Evolutionary conservation across 2,329 filamentous ascomycete species (phyloP), one percentile per base, ranked within the genome.

Genomic region (Endocalyx cinctus): DNA sequence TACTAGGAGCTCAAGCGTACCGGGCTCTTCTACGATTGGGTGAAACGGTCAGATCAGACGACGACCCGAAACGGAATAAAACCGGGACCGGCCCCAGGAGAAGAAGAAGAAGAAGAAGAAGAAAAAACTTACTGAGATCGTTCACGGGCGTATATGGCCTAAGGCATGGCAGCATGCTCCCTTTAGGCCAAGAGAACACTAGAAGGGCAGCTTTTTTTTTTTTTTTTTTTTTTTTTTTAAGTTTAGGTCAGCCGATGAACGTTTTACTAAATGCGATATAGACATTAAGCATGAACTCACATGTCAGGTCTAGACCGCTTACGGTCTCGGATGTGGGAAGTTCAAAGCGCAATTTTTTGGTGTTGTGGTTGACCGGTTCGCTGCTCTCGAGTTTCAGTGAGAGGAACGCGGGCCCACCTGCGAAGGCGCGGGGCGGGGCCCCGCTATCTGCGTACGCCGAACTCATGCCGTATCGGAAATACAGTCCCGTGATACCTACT

Each of bases 91-190:
- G n/a, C n/a, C n/a, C n/a, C 32, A 30, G 33, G 12, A 39, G 33
- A 25, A 16, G 11, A 22, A 4, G 10, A 28, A 38, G 19, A 33
- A 28, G 17, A 13, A 17, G 20, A 26, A 2, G 11, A 32, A 5
- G 13, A 7, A 25, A 16, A 10, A 18, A 28, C 58, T 27, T 58
- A 74, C 73, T 60, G 12, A 67, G 58, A 26, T 67, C 56, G 42
- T 66, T 77, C 32, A 82, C 63, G 0, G 82, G 82, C 0, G 80
- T 84, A 45, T 86, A 85, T 0, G 81, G 82, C 26, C 82, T 65
- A 10, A 80, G 55, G 2, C 74, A 72, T 0, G 82, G 81, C 4
- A 78, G 50, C 63, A 68, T 74, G 30, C 64, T 55, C 6, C 74
- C 76, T 10, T 69, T 57, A 0, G 80, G 78, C 43, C 73, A 74